Conservation (phyloP, 73 alveolate species). For the Paramecium sexaurelia region DNA sequence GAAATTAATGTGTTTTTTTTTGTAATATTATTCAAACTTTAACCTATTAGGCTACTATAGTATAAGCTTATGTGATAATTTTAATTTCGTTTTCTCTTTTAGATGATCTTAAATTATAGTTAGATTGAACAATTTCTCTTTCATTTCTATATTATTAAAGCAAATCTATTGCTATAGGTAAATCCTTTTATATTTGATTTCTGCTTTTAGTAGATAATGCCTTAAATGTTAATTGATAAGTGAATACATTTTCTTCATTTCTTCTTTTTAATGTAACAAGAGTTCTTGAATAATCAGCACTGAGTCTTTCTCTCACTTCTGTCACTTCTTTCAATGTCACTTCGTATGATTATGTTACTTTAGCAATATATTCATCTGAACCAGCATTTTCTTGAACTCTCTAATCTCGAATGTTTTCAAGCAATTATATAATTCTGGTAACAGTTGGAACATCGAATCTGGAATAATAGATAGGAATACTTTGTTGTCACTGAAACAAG, state of each 20-base stretch:
- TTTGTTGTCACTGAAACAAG: constrained; percentile 30
- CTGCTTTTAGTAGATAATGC: neutral
- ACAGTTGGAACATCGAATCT: constrained; percentile 53
- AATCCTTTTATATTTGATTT: constrained; percentile 19
- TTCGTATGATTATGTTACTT: neutral
- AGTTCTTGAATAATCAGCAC: constrained; percentile 31
- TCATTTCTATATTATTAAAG: constrained; percentile 13
- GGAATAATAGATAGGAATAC: neutral
- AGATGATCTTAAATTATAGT: neutral
- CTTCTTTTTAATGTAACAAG: neutral
- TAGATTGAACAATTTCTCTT: neutral
- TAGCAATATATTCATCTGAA: neutral
- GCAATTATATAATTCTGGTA: neutral
- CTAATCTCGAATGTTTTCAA: constrained; percentile 19
- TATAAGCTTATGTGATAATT: constrained; percentile 47
- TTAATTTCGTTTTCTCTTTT: constrained; percentile 53
- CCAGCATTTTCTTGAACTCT: neutral
- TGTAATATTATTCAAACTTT: constrained; percentile 14
- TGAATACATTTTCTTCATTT: constrained; percentile 22
- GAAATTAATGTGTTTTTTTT: neutral
- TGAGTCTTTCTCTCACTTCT: constrained; percentile 44
- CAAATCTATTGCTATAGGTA: constrained; percentile 46
- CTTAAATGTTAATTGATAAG: neutral
- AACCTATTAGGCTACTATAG: constrained; percentile 45
- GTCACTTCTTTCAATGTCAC: constrained; percentile 28